These are phyloP conservation scores for Lasiosphaeria ovina DNA, from an alignment of 495 filamentous ascomycete genomes.

Conservation along the genomic window DNA sequence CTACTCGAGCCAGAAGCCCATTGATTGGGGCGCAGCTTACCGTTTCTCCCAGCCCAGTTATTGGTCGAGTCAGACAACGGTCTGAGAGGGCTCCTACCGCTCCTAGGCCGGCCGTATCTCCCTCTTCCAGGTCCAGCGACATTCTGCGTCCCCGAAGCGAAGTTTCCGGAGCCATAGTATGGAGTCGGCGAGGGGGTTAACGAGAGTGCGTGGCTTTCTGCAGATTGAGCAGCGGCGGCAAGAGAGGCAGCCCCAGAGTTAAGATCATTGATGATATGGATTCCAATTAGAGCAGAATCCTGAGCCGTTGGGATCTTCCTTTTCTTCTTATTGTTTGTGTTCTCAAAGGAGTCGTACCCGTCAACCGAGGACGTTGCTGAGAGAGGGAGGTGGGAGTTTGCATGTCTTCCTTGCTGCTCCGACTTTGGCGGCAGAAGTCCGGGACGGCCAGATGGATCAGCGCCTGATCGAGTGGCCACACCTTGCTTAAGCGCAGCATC, in stretches of 20 bases:
- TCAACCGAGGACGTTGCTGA: conserved; percentile 63
- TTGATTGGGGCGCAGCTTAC: conserved; percentile 43
- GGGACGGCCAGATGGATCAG: conserved; percentile 26
- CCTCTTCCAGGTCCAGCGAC: conserved; percentile 79
- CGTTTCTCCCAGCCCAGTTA: conserved; percentile 49
- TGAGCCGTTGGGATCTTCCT: conserved; percentile 93
- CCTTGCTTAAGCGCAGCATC: conserved; percentile 12
- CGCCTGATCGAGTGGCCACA: conserved; percentile 24
- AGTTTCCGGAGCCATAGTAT: conserved; percentile 36
- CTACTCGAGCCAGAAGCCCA: conserved; percentile 44
- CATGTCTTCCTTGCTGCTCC: conserved; percentile 37
- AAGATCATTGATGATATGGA: conserved; percentile 53
- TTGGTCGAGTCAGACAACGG: conserved; percentile 50
- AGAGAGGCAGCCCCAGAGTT: conserved; percentile 19
- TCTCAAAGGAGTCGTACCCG: conserved; percentile 96
- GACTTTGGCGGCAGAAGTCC: conserved; percentile 26
- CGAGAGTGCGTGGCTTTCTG: conserved; percentile 32
- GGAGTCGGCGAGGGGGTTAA: conserved; percentile 37
- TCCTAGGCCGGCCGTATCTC: conserved; percentile 64
- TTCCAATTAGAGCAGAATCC: conserved; percentile 51
- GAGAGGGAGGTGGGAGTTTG: conserved; percentile 43
- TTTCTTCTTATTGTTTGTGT: conserved; percentile 99
- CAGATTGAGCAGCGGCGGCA: conserved; percentile 22
- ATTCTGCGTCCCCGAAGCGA: conserved; percentile 54
- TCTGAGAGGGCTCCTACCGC: conserved; percentile 65